Evolutionary conservation across 768 basidiomycete species (phyloP), one percentile per base, ranked within the genome.

Genomic region (Holtermanniella nyarrowii): DNA sequence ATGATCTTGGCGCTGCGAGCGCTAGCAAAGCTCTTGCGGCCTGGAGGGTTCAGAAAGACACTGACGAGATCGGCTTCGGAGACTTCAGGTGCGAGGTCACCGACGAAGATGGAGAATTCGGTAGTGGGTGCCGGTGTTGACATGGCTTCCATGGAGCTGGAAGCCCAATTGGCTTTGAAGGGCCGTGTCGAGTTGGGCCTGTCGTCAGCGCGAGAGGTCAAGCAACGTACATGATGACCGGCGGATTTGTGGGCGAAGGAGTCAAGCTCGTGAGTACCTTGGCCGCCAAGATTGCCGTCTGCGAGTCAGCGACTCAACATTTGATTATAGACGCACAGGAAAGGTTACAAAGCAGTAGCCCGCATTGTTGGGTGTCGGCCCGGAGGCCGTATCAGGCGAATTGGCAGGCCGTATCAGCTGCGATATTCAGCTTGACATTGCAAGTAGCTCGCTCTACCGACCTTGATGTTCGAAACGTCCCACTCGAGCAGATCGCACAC

Each of bases 1-100:
- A 90, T 90, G 58, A 88, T 93, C 75, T 89, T 90, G 26, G 90
- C 90, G 69, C 88, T 91, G 76, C 88, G 89, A 74, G 89, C 90
- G 69, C 88, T 90, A 27, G 81, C 73, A 74, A 93, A 95, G 2
- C 88, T 86, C 5, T 82, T 79, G 48, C 91, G 31, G 7, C 10
- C 31, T 7, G 31, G 31, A 7, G 31, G 31, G 31, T 37, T 37
- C 31, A 37, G 16, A 16, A 37, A 88, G 59, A 90, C 84, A 22
- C 86, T 86, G 46, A 93, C 87, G n/a, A 93, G 76, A 69, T 95
- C 89, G n/a, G 85, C 85, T 72, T 93, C 90, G 60, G 87, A 88
- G 5, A 88, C 88, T 72, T 91, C 89, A 10, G 88, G 85, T 2
- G 88, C 88, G 42, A 95, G 78, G 71, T 95, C 89, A 42, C 89